Evolutionary conservation across 2,329 filamentous ascomycete genomes (phyloP).

Genomic region (Ophiocordyceps unilateralis): DNA sequence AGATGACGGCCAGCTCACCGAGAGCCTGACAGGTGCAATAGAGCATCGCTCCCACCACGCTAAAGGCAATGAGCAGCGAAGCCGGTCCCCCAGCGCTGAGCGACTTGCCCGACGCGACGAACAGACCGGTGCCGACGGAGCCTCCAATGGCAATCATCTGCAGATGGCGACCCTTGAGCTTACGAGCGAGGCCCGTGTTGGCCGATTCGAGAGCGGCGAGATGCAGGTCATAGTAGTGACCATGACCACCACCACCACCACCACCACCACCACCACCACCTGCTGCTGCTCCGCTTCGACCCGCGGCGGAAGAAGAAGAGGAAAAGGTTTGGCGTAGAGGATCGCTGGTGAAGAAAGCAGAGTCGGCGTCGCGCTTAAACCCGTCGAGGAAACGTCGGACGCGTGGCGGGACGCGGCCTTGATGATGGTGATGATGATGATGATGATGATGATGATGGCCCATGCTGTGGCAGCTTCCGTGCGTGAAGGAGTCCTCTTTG

Average conservation of each 20-base stretch:
- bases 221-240: slow-evolving; percentile 36
- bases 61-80: slow-evolving; percentile 60
- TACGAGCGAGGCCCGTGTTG: slow-evolving; percentile 55
- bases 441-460: slow-evolving; percentile 28
- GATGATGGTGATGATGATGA: too few species aligned
- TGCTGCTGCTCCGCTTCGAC: too few species aligned
- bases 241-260: neutral
- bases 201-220: slow-evolving; percentile 56
- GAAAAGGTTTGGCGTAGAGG: slow-evolving; percentile 14
- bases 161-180: slow-evolving; percentile 68
- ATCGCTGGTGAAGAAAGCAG: slow-evolving; percentile 28
- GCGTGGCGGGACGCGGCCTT: slow-evolving; percentile 14
- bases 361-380: slow-evolving; percentile 43
- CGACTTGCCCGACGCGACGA: slow-evolving; percentile 64
- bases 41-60: slow-evolving; percentile 68
- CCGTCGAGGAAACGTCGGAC: slow-evolving; percentile 35
- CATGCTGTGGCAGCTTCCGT: slow-evolving; percentile 33
- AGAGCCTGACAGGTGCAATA: slow-evolving; percentile 85
- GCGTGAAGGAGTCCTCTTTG: slow-evolving; percentile 37
- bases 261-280: too few species aligned
- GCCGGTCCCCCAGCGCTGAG: slow-evolving; percentile 60
- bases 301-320: too few species aligned
- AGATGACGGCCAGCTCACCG: slow-evolving; percentile 79
- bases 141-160: slow-evolving; percentile 98
- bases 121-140: slow-evolving; percentile 78